These are phyloP conservation scores for Yarrowia phangngaensis DNA, from an alignment of 805 yeast species.

Conservation along the genomic window DNA sequence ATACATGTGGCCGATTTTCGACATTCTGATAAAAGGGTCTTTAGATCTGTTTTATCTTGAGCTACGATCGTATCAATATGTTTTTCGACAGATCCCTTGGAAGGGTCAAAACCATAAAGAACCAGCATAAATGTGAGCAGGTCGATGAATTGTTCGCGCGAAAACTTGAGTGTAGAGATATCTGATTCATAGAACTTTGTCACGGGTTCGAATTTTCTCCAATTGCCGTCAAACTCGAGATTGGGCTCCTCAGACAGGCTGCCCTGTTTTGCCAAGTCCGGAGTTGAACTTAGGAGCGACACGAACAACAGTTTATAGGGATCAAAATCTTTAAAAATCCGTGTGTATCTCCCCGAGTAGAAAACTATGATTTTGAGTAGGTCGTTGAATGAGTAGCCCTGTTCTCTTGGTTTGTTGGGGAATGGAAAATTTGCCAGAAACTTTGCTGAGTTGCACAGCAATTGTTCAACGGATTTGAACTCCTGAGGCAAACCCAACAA, in stretches of 20 bases:
- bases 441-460: constrained; percentile 10
- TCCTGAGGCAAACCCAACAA: constrained; percentile 15
- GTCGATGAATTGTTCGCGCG: constrained; percentile 7
- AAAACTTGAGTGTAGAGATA: background rate
- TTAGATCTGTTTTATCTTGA: constrained; percentile 5
- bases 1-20: constrained; percentile 1
- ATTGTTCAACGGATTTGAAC: background rate
- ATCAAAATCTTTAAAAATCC: constrained; percentile 21
- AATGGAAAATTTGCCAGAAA: constrained; percentile 15
- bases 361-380: constrained; percentile 12
- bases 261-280: constrained; percentile 3
- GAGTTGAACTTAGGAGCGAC: constrained; percentile 3
- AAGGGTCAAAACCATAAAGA: constrained; percentile 4
- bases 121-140: constrained; percentile 9
- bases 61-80: constrained; percentile 5
- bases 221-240: constrained; percentile 3
- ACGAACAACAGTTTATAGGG: constrained; percentile 20
- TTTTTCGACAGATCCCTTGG: constrained; percentile 10
- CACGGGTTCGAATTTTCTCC: constrained; percentile 14
- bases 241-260: background rate
- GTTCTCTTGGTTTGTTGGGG: constrained; percentile 3
- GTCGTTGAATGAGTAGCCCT: constrained; percentile 16
- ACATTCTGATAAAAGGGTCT: constrained; percentile 1
- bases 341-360: constrained; percentile 10
- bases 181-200: constrained; percentile 6